Base-by-base conservation (phyloP, 106 monocot genomes). In the Dendrobium catenatum region DNA sequence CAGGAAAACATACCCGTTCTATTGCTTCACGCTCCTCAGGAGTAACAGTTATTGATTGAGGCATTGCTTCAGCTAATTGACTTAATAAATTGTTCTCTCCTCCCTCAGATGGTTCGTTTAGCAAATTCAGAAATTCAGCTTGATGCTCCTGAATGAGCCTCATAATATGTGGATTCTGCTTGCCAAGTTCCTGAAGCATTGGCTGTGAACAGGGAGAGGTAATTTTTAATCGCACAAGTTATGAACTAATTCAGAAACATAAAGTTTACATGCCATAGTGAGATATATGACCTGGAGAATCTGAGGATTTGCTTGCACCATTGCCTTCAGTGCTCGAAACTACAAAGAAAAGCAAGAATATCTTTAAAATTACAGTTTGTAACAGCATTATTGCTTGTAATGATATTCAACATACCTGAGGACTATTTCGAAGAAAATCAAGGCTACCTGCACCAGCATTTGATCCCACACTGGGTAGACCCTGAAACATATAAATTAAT, bases 231-330 rank as follows among this genome's bases (percentile, higher is more conserved):
- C 6, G 29, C 19, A 66, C 5, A 11, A 55, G 46, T 5, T 7
- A 74, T 9, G 43, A 42, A 74, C 18, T 11, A 73, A 42, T 31
- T 42, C 22, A 61, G n/a, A 74, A 74, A 74, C 74, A 42, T 42
- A 74, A 42, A 74, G n/a, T 74, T 44, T 74, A 9, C 43, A 44
- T 44, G 22, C 43, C 43, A 20, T 7, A 19, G 40, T 20, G 2
- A 27, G 76, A 48, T 31, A 61, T 4, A 79, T 68, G 43, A 95
- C 95, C 95, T 95, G 93, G 31, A 95, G 73, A 72, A 95, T 93
- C 76, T 93, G 93, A 81, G 95, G 95, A 48, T 95, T 95, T 73
- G 95, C 88, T 74, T 95, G 95, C 66, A 93, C 90, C 90, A 95
- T 87, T 43, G 88, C 81, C 68, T 89, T 87, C 55, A 95, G 86